Base-by-base conservation (phyloP, 2,329 filamentous ascomycete genomes). In the Bimuria novae-zelandiae region DNA sequence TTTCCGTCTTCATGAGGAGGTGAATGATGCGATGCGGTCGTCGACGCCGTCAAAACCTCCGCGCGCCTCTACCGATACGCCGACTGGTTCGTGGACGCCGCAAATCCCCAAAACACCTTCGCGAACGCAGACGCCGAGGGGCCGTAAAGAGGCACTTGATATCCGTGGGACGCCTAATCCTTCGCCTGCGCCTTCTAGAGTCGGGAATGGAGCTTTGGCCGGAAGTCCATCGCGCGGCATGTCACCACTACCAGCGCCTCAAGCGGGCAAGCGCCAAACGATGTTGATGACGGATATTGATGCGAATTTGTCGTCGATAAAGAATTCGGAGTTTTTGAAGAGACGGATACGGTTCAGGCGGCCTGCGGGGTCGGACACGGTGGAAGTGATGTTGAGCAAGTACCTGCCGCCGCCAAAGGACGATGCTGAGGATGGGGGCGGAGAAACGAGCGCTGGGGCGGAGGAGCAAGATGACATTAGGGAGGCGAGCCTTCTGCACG, bases 401-500 rank as follows among this genome's bases (percentile, higher is more conserved):
- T 71, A 71, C 49, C 65, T 70, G 41, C 70, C 69, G 30, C 70
- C 70, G 6, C 68, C 69, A 0, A 68, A 65, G 23, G 68, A 47
- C 32, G 44, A 47, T 22, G 32, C 22, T n/a, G 44, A 71, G 7
- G 29, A 49, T 22, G 41, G 41, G 7, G 45, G 50, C 25, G 45
- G 40, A 19, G 52, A 41, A 19, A 52, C 50, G 16, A 43, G 50
- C 25, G 45, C 43, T 22, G 52, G 43, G 19, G 53, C 50, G 16
- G 57, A 59, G 39, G 51, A 45, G 40, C 36, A 19, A 19, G 67
- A 72, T 8, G 63, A 68, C 45, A 58, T 68, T n/a, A 67, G 65
- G 49, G 72, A 77, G 47, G 78, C 76, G 12, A 79, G 75, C 56
- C 59, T 81, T 25, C 68, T 79, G 50, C 79, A 81, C 59, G 74